These are phyloP conservation scores for Stereum hirsutum DNA, from an alignment of 1,284 basidiomycete species.

Conservation along the genomic window DNA sequence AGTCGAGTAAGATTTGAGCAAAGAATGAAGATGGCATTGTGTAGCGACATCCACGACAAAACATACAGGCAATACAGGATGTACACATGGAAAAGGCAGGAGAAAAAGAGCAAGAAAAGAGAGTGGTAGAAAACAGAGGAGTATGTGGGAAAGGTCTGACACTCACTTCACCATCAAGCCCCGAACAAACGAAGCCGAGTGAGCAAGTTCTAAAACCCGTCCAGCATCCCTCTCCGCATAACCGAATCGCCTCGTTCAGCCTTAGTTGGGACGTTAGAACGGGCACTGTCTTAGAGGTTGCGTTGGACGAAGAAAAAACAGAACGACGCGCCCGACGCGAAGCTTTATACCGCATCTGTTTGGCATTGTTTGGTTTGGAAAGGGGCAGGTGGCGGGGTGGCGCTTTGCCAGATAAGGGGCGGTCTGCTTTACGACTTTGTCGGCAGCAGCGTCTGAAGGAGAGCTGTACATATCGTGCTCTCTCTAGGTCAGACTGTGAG, in stretches of 20 bases:
- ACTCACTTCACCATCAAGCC: slow-evolving; percentile 47
- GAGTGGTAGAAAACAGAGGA: slow-evolving; percentile 1
- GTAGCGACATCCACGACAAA: background rate
- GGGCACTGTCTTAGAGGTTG: slow-evolving; percentile 75
- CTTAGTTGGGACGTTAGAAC: slow-evolving; percentile 31
- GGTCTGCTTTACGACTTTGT: too few relatives aligned
- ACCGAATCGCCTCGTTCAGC: slow-evolving; percentile 65
- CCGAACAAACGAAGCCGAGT: slow-evolving; percentile 20
- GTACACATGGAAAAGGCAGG: background rate
- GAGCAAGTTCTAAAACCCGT: slow-evolving; percentile 54
- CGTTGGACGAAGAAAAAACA: slow-evolving; percentile 28
- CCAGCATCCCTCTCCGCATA: slow-evolving; percentile 53
- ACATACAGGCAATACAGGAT: background rate
- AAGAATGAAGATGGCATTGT: background rate
- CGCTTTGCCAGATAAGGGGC: background rate
- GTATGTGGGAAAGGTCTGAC: slow-evolving; percentile 69
- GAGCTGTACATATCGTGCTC: too few relatives aligned
- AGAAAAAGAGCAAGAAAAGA: background rate
- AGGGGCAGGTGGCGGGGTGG: background rate
- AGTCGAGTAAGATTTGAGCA: background rate
- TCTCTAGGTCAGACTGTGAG: too few relatives aligned
- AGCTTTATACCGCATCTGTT: slow-evolving; percentile 1
- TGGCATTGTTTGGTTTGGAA: slow-evolving; percentile 1
- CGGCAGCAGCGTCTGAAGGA: too few relatives aligned
- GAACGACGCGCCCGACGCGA: slow-evolving; percentile 1